Conservation (phyloP, 345 rosid species). For the Syzygium aromaticum region DNA sequence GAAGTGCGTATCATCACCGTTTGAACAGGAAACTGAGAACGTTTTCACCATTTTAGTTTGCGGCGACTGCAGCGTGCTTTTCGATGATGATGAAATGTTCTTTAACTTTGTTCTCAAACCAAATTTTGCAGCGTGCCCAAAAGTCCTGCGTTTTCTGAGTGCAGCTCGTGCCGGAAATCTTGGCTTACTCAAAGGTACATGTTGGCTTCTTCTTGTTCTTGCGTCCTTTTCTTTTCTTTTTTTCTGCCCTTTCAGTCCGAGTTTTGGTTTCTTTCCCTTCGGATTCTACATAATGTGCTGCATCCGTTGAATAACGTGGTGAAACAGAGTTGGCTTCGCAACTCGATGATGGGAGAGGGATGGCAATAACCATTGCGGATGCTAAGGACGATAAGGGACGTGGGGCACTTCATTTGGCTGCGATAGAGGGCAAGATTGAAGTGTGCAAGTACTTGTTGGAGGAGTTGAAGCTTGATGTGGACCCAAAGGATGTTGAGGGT, state of each 20-base stretch:
- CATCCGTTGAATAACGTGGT: not conserved
- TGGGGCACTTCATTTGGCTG: conserved; percentile 86
- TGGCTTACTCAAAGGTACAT: conserved; percentile 74
- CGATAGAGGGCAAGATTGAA: conserved; percentile 69
- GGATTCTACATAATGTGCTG: not conserved
- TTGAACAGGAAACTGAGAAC: not conserved
- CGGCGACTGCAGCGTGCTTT: not conserved
- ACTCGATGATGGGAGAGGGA: conserved; percentile 70
- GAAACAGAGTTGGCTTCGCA: conserved; percentile 48
- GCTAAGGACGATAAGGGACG: conserved; percentile 80
- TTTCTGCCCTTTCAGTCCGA: not conserved
- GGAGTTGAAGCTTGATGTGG: conserved; percentile 59
- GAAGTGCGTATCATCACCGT: not conserved
- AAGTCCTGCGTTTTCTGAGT: conserved; percentile 52
- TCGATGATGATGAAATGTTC: not conserved
- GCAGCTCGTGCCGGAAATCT: conserved; percentile 65
- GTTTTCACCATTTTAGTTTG: not conserved
- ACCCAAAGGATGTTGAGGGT: conserved; percentile 82
- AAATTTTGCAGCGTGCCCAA: conserved; percentile 41
- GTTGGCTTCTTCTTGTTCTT: not conserved
- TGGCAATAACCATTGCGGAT: conserved; percentile 50
- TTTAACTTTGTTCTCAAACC: not conserved
- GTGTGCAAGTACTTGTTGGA: conserved; percentile 74
- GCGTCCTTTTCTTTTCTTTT: not conserved
- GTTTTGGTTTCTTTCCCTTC: not conserved